Percentiles rank a stretch among this genome's conserved stretches.
phyloP scores from a whole-genome alignment of 2,329 filamentous ascomycete species.

The Scolecobasidium constrictum region DNA sequence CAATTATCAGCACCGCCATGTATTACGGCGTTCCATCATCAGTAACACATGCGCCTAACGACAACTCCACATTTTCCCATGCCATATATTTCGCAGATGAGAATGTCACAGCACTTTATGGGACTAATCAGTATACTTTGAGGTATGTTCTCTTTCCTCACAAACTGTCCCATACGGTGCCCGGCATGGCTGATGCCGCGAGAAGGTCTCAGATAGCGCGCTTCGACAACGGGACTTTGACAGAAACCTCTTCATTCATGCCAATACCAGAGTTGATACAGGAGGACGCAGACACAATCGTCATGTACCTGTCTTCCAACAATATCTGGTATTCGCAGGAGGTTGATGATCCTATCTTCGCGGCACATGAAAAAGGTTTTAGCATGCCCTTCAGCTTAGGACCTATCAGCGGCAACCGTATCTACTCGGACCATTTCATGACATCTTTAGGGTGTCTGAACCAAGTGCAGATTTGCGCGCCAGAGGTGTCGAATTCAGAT shows the following conservation, averaged over 20 bases:
- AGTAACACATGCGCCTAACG: neutral
- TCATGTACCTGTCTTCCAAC: conserved; percentile 10
- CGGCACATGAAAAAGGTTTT: conserved; percentile 7
- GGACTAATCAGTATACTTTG: neutral
- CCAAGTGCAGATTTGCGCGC: too few relatives aligned
- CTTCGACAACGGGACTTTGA: too few relatives aligned
- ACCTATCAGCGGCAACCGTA: neutral
- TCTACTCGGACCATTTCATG: neutral
- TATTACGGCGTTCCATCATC: neutral
- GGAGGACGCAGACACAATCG: conserved; percentile 9
- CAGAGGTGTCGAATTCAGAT: too few relatives aligned
- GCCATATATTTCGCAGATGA: neutral
- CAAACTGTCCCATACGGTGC: neutral
- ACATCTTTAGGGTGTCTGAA: neutral
- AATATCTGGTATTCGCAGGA: neutral
- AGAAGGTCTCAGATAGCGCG: neutral
- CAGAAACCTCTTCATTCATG: conserved; percentile 7
- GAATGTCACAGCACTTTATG: neutral
- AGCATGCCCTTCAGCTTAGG: neutral
- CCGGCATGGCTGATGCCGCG: neutral
- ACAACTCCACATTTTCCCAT: neutral
- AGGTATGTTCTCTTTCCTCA: neutral
- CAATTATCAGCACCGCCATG: too few relatives aligned
- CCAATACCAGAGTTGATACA: conserved; percentile 7
- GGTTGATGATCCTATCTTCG: conserved; percentile 12